Conservation (phyloP, 805 yeast genomes). For the Nakazawaea holstii region DNA sequence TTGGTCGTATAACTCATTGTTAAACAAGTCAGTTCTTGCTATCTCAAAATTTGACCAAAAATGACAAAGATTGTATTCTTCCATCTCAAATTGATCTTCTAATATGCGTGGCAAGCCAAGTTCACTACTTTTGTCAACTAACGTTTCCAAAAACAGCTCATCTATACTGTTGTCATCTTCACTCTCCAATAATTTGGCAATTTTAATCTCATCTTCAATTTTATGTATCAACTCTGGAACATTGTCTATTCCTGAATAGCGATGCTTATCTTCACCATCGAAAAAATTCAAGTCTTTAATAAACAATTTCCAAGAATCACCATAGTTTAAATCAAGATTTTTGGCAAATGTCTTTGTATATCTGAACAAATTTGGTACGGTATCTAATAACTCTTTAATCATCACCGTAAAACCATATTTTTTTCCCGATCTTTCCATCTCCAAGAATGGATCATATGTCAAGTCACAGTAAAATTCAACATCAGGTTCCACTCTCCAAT, state of each 20-base stretch:
- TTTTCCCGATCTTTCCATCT: slow-evolving; percentile 66
- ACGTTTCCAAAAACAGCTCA: slow-evolving; percentile 26
- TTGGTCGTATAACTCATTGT: slow-evolving; percentile 54
- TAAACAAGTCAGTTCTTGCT: slow-evolving; percentile 74
- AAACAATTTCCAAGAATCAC: slow-evolving; percentile 69
- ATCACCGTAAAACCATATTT: slow-evolving; percentile 82
- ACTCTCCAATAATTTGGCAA: slow-evolving; percentile 14
- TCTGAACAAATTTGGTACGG: slow-evolving; percentile 78
- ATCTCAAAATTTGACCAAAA: slow-evolving; percentile 95
- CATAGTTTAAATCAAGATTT: slow-evolving; percentile 39
- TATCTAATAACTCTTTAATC: slow-evolving; percentile 71
- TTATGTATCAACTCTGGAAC: slow-evolving; percentile 21
- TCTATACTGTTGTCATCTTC: slow-evolving; percentile 20
- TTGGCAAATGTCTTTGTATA: slow-evolving; percentile 61
- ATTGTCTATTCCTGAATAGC: slow-evolving; percentile 20
- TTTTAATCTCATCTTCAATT: slow-evolving; percentile 20
- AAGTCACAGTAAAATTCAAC: slow-evolving; percentile 87
- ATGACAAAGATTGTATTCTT: slow-evolving; percentile 75
- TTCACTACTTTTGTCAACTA: slow-evolving; percentile 33
- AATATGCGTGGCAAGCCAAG: slow-evolving; percentile 24
- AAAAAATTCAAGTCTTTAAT: slow-evolving; percentile 33
- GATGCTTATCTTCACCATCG: slow-evolving; percentile 25
- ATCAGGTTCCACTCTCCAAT: slow-evolving; percentile 95
- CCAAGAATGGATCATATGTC: slow-evolving; percentile 84
- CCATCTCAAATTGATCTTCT: slow-evolving; percentile 58